Conservation (phyloP, 2,329 filamentous ascomycete genomes). For the Paramyrothecium roridum region DNA sequence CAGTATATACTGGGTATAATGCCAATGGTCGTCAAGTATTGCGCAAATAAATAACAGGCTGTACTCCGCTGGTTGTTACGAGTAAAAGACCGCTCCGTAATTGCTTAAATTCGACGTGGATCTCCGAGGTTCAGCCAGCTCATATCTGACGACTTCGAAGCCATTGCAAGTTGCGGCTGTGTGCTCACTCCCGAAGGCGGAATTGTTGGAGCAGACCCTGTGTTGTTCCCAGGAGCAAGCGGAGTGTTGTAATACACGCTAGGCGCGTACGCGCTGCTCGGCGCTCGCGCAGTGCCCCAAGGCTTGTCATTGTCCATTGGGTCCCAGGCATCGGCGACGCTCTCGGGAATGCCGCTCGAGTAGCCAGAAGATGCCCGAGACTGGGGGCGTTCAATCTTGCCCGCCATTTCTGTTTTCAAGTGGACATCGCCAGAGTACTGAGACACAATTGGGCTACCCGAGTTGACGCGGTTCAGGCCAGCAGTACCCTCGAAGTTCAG, state of each 20-base stretch:
- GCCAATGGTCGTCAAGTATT: not conserved
- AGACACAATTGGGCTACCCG: constrained; percentile 67
- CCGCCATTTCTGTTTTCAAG: constrained; percentile 55
- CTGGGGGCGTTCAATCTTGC: constrained; percentile 56
- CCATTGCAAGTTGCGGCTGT: constrained; percentile 48
- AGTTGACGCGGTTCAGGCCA: constrained; percentile 63
- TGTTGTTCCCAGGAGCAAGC: constrained; percentile 25
- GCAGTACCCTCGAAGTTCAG: constrained; percentile 62
- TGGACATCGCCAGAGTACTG: constrained; percentile 51
- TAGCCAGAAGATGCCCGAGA: constrained; percentile 54
- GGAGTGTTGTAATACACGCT: constrained; percentile 40
- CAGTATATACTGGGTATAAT: not conserved
- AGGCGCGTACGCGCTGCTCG: constrained; percentile 49
- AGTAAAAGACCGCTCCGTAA: constrained; percentile 10
- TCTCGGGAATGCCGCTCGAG: constrained; percentile 64
- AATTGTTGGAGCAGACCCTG: constrained; percentile 25
- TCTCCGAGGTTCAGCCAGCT: constrained; percentile 75
- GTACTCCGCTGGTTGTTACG: constrained; percentile 1
- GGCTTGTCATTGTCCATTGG: constrained; percentile 39
- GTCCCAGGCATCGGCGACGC: constrained; percentile 56
- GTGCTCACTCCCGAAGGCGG: constrained; percentile 35
- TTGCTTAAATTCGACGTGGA: constrained; percentile 20
- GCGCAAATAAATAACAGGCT: not conserved
- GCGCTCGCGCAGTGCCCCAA: constrained; percentile 48
- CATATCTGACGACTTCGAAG: constrained; percentile 62